A percentile compares a stretch with the other conserved stretches of the same genome.
Evolutionary conservation across 1,284 basidiomycete genomes (phyloP).

Genomic region (Irpex sp.): DNA sequence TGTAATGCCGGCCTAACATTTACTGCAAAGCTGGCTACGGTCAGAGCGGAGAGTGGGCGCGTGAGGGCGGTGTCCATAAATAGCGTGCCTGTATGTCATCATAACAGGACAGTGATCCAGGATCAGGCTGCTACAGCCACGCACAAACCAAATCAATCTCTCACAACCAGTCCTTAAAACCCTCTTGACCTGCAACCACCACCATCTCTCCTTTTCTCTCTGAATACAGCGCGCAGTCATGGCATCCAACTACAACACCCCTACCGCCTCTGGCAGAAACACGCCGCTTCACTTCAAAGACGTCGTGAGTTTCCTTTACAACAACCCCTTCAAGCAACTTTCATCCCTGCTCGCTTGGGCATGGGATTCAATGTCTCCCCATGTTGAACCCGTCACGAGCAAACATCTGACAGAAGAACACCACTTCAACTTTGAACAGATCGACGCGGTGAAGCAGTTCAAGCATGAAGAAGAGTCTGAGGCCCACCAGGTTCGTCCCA

Average conservation of each 20-base stretch:
- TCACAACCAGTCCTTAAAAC: neutral
- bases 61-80: neutral
- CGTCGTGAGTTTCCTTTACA: conserved; percentile 14
- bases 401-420: conserved; percentile 15
- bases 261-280: neutral
- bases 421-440: conserved; percentile 24
- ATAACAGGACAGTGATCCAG: neutral
- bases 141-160: neutral
- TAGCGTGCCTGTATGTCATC: neutral
- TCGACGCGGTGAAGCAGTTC: conserved; percentile 36
- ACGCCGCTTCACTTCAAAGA: conserved; percentile 14
- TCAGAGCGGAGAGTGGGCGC: neutral
- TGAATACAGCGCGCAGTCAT: neutral
- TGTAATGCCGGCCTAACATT: neutral
- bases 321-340: conserved; percentile 1
- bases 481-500: conserved; percentile 66
- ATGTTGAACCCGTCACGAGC: conserved; percentile 5
- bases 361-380: neutral
- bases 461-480: conserved; percentile 78
- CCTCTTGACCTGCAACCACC: neutral
- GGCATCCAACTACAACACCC: neutral
- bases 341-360: conserved; percentile 3
- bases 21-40: too few species aligned
- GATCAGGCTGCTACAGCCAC: neutral
- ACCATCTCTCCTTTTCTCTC: neutral